Conservation (phyloP, 2,329 filamentous ascomycete genomes). For the Corynespora cassiicola region DNA sequence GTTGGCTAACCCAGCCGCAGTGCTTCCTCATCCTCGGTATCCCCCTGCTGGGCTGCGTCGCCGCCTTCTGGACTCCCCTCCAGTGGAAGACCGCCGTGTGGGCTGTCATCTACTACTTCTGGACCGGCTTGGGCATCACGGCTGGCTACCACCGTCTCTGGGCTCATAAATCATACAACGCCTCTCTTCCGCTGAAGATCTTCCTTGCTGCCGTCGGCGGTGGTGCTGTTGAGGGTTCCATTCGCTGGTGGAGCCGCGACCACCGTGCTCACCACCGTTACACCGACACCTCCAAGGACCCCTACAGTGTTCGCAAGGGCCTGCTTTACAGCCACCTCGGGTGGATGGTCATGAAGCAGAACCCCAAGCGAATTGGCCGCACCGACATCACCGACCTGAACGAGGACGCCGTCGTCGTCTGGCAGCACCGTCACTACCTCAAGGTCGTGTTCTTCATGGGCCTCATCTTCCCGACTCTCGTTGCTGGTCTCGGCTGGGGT, state of each 20-base stretch:
- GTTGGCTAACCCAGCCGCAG: slow-evolving; percentile 59
- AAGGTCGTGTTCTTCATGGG: slow-evolving; percentile 57
- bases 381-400: slow-evolving; percentile 60
- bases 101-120: slow-evolving; percentile 82
- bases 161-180: slow-evolving; percentile 60
- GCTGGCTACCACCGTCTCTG: slow-evolving; percentile 76
- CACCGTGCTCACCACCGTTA: slow-evolving; percentile 61
- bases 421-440: slow-evolving; percentile 58
- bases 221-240: slow-evolving; percentile 58
- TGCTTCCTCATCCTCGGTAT: slow-evolving; percentile 80
- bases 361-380: slow-evolving; percentile 59
- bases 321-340: slow-evolving; percentile 59
- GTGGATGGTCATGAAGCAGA: slow-evolving; percentile 63
- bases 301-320: slow-evolving; percentile 61
- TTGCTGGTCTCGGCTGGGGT: slow-evolving; percentile 56
- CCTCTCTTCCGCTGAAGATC: slow-evolving; percentile 52
- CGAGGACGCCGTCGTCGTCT: slow-evolving; percentile 58
- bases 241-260: slow-evolving; percentile 58
- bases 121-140: slow-evolving; percentile 72
- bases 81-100: slow-evolving; percentile 75
- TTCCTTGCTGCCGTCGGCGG: slow-evolving; percentile 57
- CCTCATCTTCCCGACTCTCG: slow-evolving; percentile 55
- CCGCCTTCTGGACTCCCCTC: slow-evolving; percentile 81
- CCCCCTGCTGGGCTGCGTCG: slow-evolving; percentile 75
- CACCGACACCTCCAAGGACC: slow-evolving; percentile 60